Evolutionary conservation across 768 basidiomycete species (phyloP).

Genomic region (Auricularia cornea): DNA sequence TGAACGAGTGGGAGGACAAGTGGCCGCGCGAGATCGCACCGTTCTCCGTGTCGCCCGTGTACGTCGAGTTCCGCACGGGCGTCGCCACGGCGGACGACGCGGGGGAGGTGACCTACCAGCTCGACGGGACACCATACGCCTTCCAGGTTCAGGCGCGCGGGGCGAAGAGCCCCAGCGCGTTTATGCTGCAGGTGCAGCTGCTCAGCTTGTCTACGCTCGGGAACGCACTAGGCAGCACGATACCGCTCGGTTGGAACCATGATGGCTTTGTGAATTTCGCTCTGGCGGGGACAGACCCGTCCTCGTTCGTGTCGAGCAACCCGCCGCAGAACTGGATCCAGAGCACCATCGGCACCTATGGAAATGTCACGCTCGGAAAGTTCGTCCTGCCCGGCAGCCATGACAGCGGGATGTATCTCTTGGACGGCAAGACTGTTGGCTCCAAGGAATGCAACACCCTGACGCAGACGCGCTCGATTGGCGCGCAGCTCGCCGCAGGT

Average conservation of each 20-base stretch:
- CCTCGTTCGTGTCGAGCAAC: neutral
- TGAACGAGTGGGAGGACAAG: neutral
- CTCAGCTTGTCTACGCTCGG: neutral
- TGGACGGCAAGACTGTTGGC: neutral
- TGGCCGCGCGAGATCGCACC: neutral
- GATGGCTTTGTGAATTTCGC: neutral
- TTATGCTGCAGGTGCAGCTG: neutral
- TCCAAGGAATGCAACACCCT: constrained; percentile 1
- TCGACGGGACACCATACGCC: neutral
- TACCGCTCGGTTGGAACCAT: neutral
- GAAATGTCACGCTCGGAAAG: neutral
- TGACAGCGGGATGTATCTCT: neutral
- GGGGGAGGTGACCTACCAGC: neutral
- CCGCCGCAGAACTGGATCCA: neutral
- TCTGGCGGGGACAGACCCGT: neutral
- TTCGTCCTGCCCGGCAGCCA: neutral
- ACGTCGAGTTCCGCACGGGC: neutral
- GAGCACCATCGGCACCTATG: neutral
- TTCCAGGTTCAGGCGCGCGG: neutral
- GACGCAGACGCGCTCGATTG: neutral
- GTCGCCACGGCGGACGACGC: neutral
- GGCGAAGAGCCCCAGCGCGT: neutral
- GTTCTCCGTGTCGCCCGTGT: neutral
- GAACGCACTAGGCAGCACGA: neutral
- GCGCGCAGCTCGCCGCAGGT: neutral